These are phyloP conservation scores for Parathielavia hyrcaniae DNA, from an alignment of 495 filamentous ascomycete species.

Conservation along the genomic window DNA sequence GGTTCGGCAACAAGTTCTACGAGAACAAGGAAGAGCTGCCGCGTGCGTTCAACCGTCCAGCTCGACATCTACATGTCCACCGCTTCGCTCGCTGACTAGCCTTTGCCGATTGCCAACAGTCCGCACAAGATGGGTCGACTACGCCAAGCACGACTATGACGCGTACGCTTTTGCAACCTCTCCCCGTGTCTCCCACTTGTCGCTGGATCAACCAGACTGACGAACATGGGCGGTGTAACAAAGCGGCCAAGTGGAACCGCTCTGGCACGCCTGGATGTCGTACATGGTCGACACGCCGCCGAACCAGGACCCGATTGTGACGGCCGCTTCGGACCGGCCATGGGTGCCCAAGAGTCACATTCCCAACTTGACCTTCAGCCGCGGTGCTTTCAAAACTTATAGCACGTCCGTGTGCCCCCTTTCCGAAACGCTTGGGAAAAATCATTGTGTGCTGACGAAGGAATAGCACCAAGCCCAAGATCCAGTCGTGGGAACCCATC, in stretches of 20 bases:
- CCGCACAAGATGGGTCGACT: conserved; percentile 97
- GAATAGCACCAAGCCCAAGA: conserved; percentile 37
- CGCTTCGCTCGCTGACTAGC: conserved; percentile 2
- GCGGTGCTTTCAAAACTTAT: conserved; percentile 84
- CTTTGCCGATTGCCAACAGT: conserved; percentile 48
- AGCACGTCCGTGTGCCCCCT: conserved; percentile 63
- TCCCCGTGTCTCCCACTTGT: neutral
- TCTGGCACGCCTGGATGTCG: conserved; percentile 97
- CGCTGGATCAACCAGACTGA: conserved; percentile 6
- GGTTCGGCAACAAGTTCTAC: conserved; percentile 94
- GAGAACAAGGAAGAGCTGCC: conserved; percentile 96
- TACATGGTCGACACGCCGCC: conserved; percentile 89
- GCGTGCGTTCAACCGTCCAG: conserved; percentile 48
- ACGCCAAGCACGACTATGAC: conserved; percentile 80
- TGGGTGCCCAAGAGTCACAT: conserved; percentile 72
- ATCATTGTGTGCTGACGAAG: conserved; percentile 4
- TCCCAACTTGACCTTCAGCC: conserved; percentile 64
- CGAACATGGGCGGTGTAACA: neutral
- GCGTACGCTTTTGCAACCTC: conserved; percentile 48
- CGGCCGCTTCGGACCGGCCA: conserved; percentile 52
- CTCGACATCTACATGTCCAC: conserved; percentile 1
- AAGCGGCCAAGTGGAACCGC: conserved; percentile 82
- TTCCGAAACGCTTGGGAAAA: neutral
- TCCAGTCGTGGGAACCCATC: conserved; percentile 37
- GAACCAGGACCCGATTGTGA: conserved; percentile 56